Evolutionary conservation across 2,329 filamentous ascomycete genomes (phyloP).

Genomic region (Fusarium luffae): DNA sequence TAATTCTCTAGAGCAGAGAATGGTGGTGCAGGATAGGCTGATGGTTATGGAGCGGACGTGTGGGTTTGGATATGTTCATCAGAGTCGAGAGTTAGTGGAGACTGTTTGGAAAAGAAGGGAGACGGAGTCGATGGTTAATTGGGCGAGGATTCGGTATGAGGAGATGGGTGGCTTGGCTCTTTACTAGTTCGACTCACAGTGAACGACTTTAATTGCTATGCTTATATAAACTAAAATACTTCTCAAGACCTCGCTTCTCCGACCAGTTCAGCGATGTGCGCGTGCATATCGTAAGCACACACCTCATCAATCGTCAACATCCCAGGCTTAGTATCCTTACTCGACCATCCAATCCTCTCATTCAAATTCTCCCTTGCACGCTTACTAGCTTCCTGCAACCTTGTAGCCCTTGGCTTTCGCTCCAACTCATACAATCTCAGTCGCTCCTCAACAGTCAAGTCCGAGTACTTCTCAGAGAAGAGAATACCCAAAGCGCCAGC

Average conservation of each 20-base stretch:
- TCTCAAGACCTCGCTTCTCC: neutral
- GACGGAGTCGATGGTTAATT: constrained; percentile 9
- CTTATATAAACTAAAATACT: neutral
- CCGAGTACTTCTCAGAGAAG: constrained; percentile 4
- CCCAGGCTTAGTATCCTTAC: constrained; percentile 60
- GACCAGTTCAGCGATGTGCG: constrained; percentile 34
- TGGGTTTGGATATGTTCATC: constrained; percentile 9
- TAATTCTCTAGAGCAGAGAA: constrained; percentile 4
- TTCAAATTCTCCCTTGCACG: constrained; percentile 23
- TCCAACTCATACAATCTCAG: constrained; percentile 13
- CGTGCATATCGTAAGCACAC: constrained; percentile 61
- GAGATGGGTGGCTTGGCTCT: constrained; percentile 15
- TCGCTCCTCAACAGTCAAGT: constrained; percentile 1
- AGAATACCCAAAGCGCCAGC: constrained; percentile 1
- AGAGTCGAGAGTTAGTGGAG: constrained; percentile 12
- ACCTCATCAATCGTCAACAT: constrained; percentile 73
- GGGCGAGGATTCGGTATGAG: constrained; percentile 16
- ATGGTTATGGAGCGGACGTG: constrained; percentile 16
- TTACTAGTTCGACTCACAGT: neutral
- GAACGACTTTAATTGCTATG: neutral
- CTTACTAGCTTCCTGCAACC: constrained; percentile 15
- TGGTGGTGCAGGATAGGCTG: constrained; percentile 4
- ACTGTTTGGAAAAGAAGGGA: constrained; percentile 19
- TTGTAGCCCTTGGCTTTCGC: constrained; percentile 13
- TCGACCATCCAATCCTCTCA: constrained; percentile 24